A percentile compares a stretch with the other conserved stretches of the same genome.
Conservation (phyloP, 2,329 filamentous ascomycete species). For the Fusarium sp. region DNA sequence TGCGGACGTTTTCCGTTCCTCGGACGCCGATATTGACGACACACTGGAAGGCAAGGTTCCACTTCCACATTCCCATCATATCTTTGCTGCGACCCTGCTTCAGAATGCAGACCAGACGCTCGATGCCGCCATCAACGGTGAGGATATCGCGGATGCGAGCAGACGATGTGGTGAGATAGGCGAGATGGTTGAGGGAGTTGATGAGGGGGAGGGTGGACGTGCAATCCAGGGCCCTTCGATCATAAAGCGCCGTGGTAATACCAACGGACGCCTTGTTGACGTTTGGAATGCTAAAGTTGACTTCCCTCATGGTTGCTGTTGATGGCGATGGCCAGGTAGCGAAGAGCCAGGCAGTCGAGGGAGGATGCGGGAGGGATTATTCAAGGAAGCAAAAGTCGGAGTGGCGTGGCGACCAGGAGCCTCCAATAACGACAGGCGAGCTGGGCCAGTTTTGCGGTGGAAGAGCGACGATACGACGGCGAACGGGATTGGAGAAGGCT, state of each 20-base stretch:
- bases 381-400: conserved; percentile 34
- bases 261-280: conserved; percentile 99
- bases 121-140: conserved; percentile 98
- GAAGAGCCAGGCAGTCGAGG: conserved; percentile 21
- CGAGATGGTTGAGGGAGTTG: conserved; percentile 98
- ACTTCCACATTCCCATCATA: conserved; percentile 99
- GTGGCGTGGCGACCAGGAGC: conserved; percentile 37
- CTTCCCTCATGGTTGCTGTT: conserved; percentile 87
- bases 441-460: conserved; percentile 27
- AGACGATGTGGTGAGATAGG: conserved; percentile 97
- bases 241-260: conserved; percentile 98
- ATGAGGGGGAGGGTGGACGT: conserved; percentile 97
- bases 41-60: conserved; percentile 98
- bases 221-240: conserved; percentile 96
- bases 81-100: conserved; percentile 97
- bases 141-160: conserved; percentile 97
- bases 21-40: conserved; percentile 98
- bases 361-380: conserved; percentile 35
- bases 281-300: conserved; percentile 99
- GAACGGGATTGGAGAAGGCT: conserved; percentile 18
- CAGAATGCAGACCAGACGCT: conserved; percentile 94
- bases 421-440: conserved; percentile 18
- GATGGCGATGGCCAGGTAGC: conserved; percentile 28
- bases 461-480: conserved; percentile 5
- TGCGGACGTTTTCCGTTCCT: conserved; percentile 92